Conservation (phyloP, 2,329 filamentous ascomycete species). For the Xylaria sp. region DNA sequence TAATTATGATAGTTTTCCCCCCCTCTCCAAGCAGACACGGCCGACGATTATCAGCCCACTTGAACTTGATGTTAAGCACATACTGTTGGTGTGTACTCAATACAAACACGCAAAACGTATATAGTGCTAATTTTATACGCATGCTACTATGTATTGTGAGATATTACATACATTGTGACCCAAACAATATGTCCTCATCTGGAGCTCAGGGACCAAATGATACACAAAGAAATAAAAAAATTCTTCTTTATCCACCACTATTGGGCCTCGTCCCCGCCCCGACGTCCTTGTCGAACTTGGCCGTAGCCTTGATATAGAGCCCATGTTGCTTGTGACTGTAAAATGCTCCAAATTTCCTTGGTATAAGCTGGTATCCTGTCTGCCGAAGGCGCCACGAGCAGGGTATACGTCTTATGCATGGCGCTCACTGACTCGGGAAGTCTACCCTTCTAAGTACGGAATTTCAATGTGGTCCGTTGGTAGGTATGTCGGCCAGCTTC, state of each 20-base stretch:
- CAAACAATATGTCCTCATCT: conserved; percentile 4
- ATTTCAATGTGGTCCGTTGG: conserved; percentile 14
- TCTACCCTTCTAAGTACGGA: conserved; percentile 1
- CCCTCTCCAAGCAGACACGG: neutral
- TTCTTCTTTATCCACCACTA: conserved; percentile 14
- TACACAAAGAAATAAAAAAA: conserved; percentile 27
- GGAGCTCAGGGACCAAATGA: neutral
- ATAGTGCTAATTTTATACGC: conserved; percentile 6
- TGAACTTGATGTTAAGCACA: too few relatives aligned
- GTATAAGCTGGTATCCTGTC: conserved; percentile 19
- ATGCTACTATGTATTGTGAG: conserved; percentile 16
- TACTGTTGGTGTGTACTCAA: too few relatives aligned
- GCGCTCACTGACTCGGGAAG: neutral
- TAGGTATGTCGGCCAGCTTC: conserved; percentile 23
- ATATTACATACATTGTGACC: conserved; percentile 22
- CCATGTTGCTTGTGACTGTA: neutral
- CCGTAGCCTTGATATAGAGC: neutral
- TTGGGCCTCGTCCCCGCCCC: neutral
- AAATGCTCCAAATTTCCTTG: conserved; percentile 3
- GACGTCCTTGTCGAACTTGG: neutral
- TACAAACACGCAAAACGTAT: neutral
- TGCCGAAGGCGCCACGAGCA: neutral
- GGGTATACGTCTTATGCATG: neutral
- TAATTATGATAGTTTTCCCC: neutral
- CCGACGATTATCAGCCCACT: neutral